Percentiles rank a stretch among this genome's conserved stretches.
These are phyloP conservation scores for Omphalea diandra DNA, from an alignment of 441 rosid species.

Conservation along the genomic window DNA sequence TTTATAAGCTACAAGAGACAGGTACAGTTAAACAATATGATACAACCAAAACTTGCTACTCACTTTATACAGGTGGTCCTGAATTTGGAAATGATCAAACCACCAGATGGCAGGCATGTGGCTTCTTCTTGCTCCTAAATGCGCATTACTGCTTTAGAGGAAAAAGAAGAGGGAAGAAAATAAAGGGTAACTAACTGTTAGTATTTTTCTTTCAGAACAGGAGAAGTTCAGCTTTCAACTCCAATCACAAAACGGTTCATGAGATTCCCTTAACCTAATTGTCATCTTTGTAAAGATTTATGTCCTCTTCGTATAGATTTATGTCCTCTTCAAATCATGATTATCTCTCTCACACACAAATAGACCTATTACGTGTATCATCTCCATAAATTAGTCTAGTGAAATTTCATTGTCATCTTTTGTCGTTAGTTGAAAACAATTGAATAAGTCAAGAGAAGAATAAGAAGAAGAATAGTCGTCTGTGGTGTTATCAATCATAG, in stretches of 20 bases:
- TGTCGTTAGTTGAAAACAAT: neutral
- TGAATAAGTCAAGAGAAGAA: neutral
- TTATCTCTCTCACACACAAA: neutral
- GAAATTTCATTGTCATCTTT: conserved; percentile 7
- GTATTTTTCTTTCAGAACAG: conserved; percentile 23
- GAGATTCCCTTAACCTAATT: conserved; percentile 15
- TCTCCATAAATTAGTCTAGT: neutral
- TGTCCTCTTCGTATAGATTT: conserved; percentile 29
- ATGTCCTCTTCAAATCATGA: no score
- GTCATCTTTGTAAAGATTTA: conserved; percentile 10
- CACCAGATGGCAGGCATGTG: conserved; percentile 23
- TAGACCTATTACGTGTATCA: neutral
- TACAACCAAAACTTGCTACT: conserved; percentile 3
- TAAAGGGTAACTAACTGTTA: conserved; percentile 1
- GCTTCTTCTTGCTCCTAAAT: neutral
- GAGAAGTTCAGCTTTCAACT: conserved; percentile 10
- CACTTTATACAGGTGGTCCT: conserved; percentile 17
- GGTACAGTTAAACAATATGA: neutral
- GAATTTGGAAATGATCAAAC: conserved; percentile 20
- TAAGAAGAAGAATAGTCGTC: neutral
- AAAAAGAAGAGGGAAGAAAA: neutral
- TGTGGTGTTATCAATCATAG: neutral
- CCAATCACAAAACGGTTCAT: conserved; percentile 8
- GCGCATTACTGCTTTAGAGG: neutral
- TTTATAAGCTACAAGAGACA: conserved; percentile 13